Percentiles rank a stretch among this genome's conserved stretches.
Evolutionary conservation across 2,329 filamentous ascomycete genomes (phyloP).

Genomic region (Pseudogymnoascus sp.): DNA sequence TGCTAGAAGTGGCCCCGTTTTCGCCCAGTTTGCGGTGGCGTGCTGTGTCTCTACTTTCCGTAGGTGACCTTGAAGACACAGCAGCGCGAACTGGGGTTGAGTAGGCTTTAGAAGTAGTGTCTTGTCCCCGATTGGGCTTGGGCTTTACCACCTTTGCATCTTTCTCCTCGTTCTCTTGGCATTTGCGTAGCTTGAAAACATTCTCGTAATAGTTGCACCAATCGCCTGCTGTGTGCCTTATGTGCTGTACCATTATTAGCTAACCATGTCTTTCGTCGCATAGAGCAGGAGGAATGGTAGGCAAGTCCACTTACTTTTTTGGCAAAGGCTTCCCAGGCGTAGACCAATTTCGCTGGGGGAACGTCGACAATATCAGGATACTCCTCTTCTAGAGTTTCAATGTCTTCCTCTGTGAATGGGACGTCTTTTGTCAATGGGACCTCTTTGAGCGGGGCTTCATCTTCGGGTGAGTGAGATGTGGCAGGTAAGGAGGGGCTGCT

Average conservation of each 20-base stretch:
- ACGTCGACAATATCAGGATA: constrained; percentile 22
- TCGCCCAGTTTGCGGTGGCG: background rate
- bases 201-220: constrained; percentile 26
- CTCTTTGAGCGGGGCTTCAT: background rate
- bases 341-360: constrained; percentile 16
- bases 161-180: background rate
- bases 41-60: constrained; percentile 16
- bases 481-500: background rate
- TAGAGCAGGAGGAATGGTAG: background rate
- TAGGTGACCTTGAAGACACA: background rate
- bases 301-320: constrained; percentile 15
- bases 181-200: constrained; percentile 16
- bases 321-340: constrained; percentile 25
- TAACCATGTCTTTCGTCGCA: constrained; percentile 4
- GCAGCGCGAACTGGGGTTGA: background rate
- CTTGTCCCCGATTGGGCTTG: background rate
- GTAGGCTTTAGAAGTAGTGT: background rate
- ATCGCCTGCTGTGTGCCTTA: constrained; percentile 26
- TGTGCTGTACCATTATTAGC: constrained; percentile 18
- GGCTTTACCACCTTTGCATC: background rate
- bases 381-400: constrained; percentile 13
- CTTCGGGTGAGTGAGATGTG: background rate
- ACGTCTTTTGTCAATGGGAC: background rate
- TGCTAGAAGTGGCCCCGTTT: background rate
- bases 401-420: constrained; percentile 23